Percentiles rank a stretch among this genome's conserved stretches.
These are phyloP conservation scores for Cucumis sativus DNA, from an alignment of 306 rosid genomes.

Conservation along the genomic window DNA sequence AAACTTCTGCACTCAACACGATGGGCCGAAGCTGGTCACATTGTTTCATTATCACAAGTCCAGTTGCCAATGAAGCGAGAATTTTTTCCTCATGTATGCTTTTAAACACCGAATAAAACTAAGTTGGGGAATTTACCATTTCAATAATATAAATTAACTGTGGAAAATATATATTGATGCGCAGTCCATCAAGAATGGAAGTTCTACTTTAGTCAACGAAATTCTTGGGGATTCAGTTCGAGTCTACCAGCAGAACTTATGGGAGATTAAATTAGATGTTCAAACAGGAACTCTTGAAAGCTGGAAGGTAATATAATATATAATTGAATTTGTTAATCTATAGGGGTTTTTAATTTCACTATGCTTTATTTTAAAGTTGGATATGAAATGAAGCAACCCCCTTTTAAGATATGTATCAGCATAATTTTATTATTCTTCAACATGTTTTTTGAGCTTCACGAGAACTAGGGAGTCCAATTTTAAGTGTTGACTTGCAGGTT, in stretches of 20 bases:
- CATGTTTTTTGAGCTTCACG: neutral
- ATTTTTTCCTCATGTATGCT: constrained; percentile 41
- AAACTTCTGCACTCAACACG: constrained; percentile 54
- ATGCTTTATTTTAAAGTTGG: neutral
- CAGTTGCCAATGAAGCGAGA: constrained; percentile 57
- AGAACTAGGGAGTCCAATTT: constrained; percentile 1
- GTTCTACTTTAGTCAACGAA: constrained; percentile 31
- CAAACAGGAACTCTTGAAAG: constrained; percentile 63
- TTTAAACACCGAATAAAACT: neutral
- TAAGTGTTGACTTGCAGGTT: constrained; percentile 30
- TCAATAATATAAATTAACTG: neutral
- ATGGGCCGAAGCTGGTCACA: constrained; percentile 86
- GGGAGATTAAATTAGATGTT: constrained; percentile 61
- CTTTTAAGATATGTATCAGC: neutral
- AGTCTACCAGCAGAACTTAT: constrained; percentile 38
- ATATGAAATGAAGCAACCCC: neutral
- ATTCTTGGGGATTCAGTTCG: constrained; percentile 37
- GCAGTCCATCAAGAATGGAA: constrained; percentile 45
- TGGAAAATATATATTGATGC: constrained; percentile 9
- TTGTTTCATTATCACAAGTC: constrained; percentile 63
- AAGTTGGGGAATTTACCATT: constrained; percentile 7
- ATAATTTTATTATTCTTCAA: neutral
- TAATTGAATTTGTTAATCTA: neutral
- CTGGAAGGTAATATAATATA: constrained; percentile 65
- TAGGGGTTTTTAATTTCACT: neutral